A percentile compares a stretch with the other conserved stretches of the same genome.
Evolutionary conservation across 352 stramenopile species (phyloP).

Genomic region (Globisporangium cystogenes): DNA sequence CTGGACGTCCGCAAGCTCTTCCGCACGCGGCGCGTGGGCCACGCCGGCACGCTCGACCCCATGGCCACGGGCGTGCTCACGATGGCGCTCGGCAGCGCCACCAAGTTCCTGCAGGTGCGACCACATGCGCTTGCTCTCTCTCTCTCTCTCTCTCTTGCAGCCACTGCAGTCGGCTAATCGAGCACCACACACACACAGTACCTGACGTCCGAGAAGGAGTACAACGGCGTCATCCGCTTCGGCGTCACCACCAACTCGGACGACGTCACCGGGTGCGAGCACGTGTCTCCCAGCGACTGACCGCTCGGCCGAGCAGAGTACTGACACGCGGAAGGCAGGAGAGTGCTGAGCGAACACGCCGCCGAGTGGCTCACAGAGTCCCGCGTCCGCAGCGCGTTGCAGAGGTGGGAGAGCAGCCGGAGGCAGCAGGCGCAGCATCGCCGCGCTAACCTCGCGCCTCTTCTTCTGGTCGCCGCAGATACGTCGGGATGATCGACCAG

Average conservation of each 20-base stretch:
- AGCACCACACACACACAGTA: slow-evolving; percentile 22
- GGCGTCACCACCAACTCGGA: slow-evolving; percentile 76
- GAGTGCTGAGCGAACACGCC: slow-evolving; percentile 40
- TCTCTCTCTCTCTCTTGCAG: background rate
- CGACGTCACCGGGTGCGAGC: slow-evolving; percentile 65
- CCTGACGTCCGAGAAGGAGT: slow-evolving; percentile 67
- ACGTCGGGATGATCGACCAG: slow-evolving; percentile 73
- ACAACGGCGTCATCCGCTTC: slow-evolving; percentile 65
- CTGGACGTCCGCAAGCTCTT: slow-evolving; percentile 61
- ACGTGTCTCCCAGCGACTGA: background rate
- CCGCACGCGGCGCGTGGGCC: slow-evolving; percentile 64
- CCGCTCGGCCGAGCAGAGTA: background rate
- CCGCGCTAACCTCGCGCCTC: background rate
- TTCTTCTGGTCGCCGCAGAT: slow-evolving; percentile 25
- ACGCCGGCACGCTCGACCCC: slow-evolving; percentile 83
- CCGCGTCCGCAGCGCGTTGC: slow-evolving; percentile 26
- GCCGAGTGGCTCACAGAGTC: slow-evolving; percentile 52
- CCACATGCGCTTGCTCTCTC: no score
- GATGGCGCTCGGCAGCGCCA: slow-evolving; percentile 72
- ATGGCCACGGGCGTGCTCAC: slow-evolving; percentile 86
- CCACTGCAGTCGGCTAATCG: background rate
- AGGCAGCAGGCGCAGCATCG: background rate
- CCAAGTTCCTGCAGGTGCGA: slow-evolving; percentile 62
- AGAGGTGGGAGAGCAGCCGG: slow-evolving; percentile 20
- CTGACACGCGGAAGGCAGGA: slow-evolving; percentile 13